Evolutionary conservation across 73 alveolate genomes (phyloP).

Genomic region (Paramecium octaurelia): DNA sequence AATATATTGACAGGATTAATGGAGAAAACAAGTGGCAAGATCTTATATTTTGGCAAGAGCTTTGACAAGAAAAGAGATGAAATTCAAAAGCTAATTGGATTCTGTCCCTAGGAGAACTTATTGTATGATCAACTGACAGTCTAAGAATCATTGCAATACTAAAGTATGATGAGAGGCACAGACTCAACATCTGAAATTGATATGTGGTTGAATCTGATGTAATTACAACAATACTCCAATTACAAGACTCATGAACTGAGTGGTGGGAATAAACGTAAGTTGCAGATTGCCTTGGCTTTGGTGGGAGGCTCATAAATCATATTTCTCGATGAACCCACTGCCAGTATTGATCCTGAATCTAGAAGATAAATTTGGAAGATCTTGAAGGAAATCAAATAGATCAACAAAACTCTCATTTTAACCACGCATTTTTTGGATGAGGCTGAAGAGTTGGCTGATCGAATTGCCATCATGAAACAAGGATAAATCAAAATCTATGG

Average conservation of each 20-base stretch:
- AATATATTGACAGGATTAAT: conserved; percentile 83
- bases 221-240: conserved; percentile 67
- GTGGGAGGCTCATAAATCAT: conserved; percentile 92
- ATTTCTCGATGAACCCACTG: conserved; percentile 98
- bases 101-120: conserved; percentile 98
- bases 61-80: conserved; percentile 67
- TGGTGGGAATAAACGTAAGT: conserved; percentile 97
- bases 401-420: conserved; percentile 79
- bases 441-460: conserved; percentile 85
- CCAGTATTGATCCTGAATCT: conserved; percentile 96
- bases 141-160: conserved; percentile 70
- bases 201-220: conserved; percentile 69
- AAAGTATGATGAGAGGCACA: conserved; percentile 66
- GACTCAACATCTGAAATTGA: background rate
- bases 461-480: conserved; percentile 78
- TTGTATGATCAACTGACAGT: conserved; percentile 84
- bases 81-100: conserved; percentile 90
- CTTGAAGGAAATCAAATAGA: conserved; percentile 85
- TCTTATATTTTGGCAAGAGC: conserved; percentile 65
- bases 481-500: conserved; percentile 76
- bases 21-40: conserved; percentile 68
- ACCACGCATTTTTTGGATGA: conserved; percentile 91
- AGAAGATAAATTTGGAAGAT: conserved; percentile 97
- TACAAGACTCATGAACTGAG: conserved; percentile 75
- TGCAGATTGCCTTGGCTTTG: conserved; percentile 92